phyloP scores from a whole-genome alignment of 2,329 filamentous ascomycete genomes.

The Drechslerella stenobrocha region DNA sequence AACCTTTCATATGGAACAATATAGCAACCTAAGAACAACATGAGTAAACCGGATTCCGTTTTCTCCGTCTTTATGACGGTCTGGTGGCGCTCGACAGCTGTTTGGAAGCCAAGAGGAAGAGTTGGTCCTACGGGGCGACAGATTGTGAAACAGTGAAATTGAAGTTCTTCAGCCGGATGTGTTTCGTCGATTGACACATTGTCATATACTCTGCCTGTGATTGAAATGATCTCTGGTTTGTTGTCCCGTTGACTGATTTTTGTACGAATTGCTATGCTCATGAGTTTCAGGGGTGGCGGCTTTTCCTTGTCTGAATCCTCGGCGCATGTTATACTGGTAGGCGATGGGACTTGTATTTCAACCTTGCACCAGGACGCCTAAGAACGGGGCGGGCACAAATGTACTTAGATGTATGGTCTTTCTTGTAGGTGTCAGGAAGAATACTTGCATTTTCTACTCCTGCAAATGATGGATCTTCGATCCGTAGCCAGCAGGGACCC shows the following conservation, averaged over 20 bases:
- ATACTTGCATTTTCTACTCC: constrained; percentile 70
- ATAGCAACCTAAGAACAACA: constrained; percentile 73
- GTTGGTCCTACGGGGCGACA: constrained; percentile 75
- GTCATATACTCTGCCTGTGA: constrained; percentile 90
- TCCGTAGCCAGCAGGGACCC: constrained; percentile 96
- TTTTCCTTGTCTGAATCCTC: constrained; percentile 80
- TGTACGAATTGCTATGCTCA: constrained; percentile 89
- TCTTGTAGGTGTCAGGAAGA: neutral
- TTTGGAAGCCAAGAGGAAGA: constrained; percentile 86
- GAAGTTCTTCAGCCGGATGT: constrained; percentile 82
- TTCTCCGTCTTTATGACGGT: constrained; percentile 79
- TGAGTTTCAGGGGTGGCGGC: constrained; percentile 84
- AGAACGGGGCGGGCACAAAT: neutral
- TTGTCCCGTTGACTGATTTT: constrained; percentile 88
- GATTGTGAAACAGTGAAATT: constrained; percentile 86
- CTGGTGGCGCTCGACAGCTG: constrained; percentile 71
- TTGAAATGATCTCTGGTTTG: constrained; percentile 91
- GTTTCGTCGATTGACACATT: constrained; percentile 81
- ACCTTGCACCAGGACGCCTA: constrained; percentile 91
- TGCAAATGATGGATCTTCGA: constrained; percentile 80
- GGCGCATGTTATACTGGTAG: constrained; percentile 72
- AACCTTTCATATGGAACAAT: neutral
- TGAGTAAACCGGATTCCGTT: constrained; percentile 80
- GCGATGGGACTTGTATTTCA: constrained; percentile 78
- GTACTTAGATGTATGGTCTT: neutral